A percentile compares a stretch with the other conserved stretches of the same genome.
Evolutionary conservation across 2,329 filamentous ascomycete genomes (phyloP).

Genomic region (Didymella segeticola): DNA sequence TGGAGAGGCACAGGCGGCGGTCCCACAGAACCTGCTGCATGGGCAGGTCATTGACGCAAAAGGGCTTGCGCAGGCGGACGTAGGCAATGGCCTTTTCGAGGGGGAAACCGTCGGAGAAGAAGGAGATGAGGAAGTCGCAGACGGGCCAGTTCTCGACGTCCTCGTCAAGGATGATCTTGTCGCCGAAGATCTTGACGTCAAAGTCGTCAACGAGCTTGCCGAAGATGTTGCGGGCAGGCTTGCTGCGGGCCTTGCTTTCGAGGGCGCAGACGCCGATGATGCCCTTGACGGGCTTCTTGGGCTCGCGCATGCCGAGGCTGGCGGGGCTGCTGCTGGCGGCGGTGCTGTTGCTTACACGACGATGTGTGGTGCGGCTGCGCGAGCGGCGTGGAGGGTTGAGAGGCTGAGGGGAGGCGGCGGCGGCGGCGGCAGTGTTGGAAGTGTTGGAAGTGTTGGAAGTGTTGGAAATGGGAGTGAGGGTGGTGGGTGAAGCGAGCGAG

Average conservation of each 20-base stretch:
- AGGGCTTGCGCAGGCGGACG: conserved; percentile 88
- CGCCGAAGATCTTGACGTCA: conserved; percentile 96
- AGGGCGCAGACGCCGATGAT: conserved; percentile 92
- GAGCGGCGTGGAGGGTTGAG: conserved; percentile 38
- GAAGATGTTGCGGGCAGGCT: conserved; percentile 94
- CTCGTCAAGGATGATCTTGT: conserved; percentile 98
- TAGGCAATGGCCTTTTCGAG: conserved; percentile 97
- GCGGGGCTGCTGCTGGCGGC: conserved; percentile 82
- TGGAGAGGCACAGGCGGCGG: conserved; percentile 82
- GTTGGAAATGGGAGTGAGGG: not conserved
- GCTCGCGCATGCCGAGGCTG: conserved; percentile 64
- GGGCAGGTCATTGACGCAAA: conserved; percentile 95
- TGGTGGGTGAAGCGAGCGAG: conserved; percentile 14
- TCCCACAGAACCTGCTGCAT: conserved; percentile 99
- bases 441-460: not conserved
- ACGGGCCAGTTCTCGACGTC: conserved; percentile 95
- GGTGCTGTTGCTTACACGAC: conserved; percentile 82
- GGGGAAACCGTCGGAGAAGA: conserved; percentile 97
- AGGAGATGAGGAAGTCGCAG: conserved; percentile 95
- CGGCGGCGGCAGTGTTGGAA: conserved; percentile 6
- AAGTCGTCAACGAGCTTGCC: conserved; percentile 94
- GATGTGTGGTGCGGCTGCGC: conserved; percentile 61
- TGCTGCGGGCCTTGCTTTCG: conserved; percentile 94
- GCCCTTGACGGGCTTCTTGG: conserved; percentile 58
- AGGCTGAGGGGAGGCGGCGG: conserved; percentile 28